These are phyloP conservation scores for Epichloe sibirici DNA, from an alignment of 2,329 filamentous ascomycete species.

Conservation along the genomic window DNA sequence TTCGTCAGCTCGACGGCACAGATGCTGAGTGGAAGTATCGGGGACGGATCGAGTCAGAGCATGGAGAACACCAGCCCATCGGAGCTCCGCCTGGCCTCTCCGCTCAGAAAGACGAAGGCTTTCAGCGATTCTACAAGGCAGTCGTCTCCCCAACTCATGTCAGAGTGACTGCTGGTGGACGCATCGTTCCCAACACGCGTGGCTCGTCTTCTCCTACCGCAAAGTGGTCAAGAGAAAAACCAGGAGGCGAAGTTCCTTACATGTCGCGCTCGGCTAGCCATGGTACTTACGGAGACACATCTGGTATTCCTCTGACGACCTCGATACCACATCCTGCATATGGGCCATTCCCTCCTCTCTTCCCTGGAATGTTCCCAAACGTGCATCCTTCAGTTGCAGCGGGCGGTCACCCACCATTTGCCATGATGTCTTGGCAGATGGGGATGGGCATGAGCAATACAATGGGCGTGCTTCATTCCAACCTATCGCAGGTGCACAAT, in stretches of 20 bases:
- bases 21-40: conserved; percentile 33
- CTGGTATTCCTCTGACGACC: conserved; percentile 6
- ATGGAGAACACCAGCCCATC: conserved; percentile 33
- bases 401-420: conserved; percentile 19
- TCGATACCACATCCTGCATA: conserved; percentile 15
- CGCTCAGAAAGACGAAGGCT: conserved; percentile 51
- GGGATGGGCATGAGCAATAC: conserved; percentile 22
- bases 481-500: conserved; percentile 13
- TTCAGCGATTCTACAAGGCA: conserved; percentile 54
- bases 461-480: conserved; percentile 15
- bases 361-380: conserved; percentile 19
- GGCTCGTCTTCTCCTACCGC: conserved; percentile 38
- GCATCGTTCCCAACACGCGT: conserved; percentile 54
- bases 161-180: conserved; percentile 53
- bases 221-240: conserved; percentile 35
- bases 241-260: conserved; percentile 11
- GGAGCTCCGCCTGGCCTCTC: conserved; percentile 39
- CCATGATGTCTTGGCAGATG: conserved; percentile 29
- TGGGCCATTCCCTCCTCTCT: conserved; percentile 18
- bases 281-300: conserved; percentile 2
- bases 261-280: conserved; percentile 11
- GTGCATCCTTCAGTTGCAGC: conserved; percentile 19
- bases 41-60: conserved; percentile 32
- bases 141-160: conserved; percentile 57
- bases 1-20: conserved; percentile 26